phyloP scores from a whole-genome alignment of 2,329 filamentous ascomycete species.

The Penicillium griseofulvum region DNA sequence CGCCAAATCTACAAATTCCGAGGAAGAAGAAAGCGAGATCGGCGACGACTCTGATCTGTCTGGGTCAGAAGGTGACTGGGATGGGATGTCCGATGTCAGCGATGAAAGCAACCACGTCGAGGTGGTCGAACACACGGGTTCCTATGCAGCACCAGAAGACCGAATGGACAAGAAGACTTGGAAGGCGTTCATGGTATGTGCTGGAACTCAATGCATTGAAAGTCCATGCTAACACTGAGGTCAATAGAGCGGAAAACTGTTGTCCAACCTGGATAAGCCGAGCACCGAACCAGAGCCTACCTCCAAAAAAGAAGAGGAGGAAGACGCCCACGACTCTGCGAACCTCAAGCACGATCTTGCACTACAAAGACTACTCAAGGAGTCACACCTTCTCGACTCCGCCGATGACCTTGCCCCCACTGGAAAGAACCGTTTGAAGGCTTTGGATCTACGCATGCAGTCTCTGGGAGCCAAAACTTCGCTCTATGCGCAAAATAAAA shows the following conservation, averaged over 20 bases:
- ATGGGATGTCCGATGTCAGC: constrained; percentile 59
- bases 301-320: constrained; percentile 41
- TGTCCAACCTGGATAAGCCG: constrained; percentile 32
- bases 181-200: constrained; percentile 72
- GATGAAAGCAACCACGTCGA: constrained; percentile 49
- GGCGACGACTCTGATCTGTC: constrained; percentile 25
- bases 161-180: constrained; percentile 65
- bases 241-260: constrained; percentile 47
- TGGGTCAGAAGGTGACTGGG: constrained; percentile 57
- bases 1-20: constrained; percentile 15
- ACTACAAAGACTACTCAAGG: constrained; percentile 82
- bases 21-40: constrained; percentile 28
- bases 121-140: constrained; percentile 61
- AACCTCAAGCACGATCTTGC: constrained; percentile 90
- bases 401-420: constrained; percentile 55
- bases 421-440: constrained; percentile 75
- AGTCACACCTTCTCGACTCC: constrained; percentile 80
- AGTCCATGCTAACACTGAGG: constrained; percentile 7
- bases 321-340: constrained; percentile 59
- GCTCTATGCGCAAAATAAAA: constrained; percentile 73
- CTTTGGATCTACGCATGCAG: constrained; percentile 79
- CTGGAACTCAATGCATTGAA: neutral
- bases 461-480: constrained; percentile 75
- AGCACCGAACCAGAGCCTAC: constrained; percentile 19
- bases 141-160: constrained; percentile 41